Evolutionary conservation across 768 basidiomycete genomes (phyloP).

Genomic region (Multifurca ochricompacta): DNA sequence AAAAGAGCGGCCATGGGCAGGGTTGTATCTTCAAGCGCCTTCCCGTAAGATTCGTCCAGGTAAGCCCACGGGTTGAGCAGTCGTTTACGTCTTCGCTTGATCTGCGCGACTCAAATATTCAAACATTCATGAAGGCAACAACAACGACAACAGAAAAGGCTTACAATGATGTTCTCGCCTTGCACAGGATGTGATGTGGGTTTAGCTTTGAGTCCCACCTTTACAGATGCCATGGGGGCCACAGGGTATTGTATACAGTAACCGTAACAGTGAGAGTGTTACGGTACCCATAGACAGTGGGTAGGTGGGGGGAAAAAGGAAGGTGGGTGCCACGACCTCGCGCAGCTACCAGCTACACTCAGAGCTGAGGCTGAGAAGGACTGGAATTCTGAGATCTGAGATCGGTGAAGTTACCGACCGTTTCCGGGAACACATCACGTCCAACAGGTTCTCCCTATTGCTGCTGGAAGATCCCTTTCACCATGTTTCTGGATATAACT

Average conservation of each 20-base stretch:
- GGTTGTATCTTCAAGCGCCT: not conserved
- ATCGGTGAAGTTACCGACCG: too few species aligned
- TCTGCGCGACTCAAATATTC: not conserved
- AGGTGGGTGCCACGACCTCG: not conserved
- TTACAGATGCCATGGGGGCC: not conserved
- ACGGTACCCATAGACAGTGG: too few species aligned
- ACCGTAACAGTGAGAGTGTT: not conserved
- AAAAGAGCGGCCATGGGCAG: not conserved
- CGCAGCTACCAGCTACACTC: not conserved
- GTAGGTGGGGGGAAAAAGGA: not conserved
- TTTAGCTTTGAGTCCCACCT: not conserved
- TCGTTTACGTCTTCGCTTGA: slow-evolving; percentile 16
- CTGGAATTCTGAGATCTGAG: not conserved
- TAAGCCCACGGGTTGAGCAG: not conserved
- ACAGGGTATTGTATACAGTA: not conserved
- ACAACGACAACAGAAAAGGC: not conserved
- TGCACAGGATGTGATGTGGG: not conserved
- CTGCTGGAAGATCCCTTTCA: too few species aligned
- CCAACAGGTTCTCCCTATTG: not conserved
- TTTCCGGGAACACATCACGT: too few species aligned
- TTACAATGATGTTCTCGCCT: slow-evolving; percentile 5
- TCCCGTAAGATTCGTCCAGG: not conserved
- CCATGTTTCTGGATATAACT: not conserved
- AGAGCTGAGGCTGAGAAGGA: not conserved
- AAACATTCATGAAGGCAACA: not conserved